Evolutionary conservation across 306 rosid genomes (phyloP), one percentile per base, ranked within the genome.

Genomic region (Fragaria vesca): DNA sequence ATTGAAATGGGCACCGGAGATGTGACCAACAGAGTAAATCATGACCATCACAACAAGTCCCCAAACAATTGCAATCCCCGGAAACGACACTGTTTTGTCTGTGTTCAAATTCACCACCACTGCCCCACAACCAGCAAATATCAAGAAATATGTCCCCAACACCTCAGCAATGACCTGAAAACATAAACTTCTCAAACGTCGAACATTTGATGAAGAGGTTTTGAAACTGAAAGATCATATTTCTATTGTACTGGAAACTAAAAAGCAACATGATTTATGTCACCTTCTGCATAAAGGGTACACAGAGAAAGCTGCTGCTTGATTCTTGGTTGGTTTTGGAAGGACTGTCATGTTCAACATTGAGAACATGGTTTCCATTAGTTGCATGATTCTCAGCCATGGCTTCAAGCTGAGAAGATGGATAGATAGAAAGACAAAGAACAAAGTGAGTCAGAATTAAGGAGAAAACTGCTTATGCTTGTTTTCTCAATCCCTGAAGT

Each of bases 1-100:
- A 40, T 93, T 93, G 66, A 95, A 87, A 82, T 95, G 97, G 32
- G 92, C 97, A 46, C 98, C 97, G 5, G 97, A 94, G 71, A 94
- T 88, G 5, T 94, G 98, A 11, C 98, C 96, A 32, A 94, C 79
- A 5, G 98, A 82, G 81, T 92, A 92, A 69, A 91, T 71, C 79
- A 93, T 58, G 0, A 93, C 97, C 83, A 78, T 73, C 47, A 95
- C 92, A 50, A 58, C 87, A 13, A 95, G 75, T 2, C 99, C 99
- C 97, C 99, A 95, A 43, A 47, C 78, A 20, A 90, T 85, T 11
- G 92, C 24, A 12, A 91, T 79, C 72, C 99, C 99, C 0, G 97
- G 96, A 66, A 73, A 71, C 43, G 93, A 88, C 17, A 91, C 83
- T 5, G 83, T 77, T 38, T 86, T 68, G 2, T 82, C 60, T 0